These are phyloP conservation scores for Neonectria coccinea DNA, from an alignment of 2,329 filamentous ascomycete genomes.

Conservation along the genomic window DNA sequence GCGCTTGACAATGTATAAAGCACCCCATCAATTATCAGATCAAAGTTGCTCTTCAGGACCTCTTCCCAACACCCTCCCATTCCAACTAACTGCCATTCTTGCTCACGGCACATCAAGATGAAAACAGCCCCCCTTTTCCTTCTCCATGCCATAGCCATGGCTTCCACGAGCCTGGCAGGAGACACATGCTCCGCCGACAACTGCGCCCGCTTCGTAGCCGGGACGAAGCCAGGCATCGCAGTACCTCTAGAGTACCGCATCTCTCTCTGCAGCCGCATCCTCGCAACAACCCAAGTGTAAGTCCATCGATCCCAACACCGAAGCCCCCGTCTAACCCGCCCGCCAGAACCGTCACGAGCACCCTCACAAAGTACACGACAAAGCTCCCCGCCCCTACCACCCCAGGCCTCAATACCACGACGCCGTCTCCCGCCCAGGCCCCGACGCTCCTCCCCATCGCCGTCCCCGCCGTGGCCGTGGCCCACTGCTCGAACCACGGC, in stretches of 20 bases:
- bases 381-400: not conserved
- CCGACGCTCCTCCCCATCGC: slow-evolving; percentile 16
- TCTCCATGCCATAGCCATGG: slow-evolving; percentile 9
- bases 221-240: slow-evolving; percentile 23
- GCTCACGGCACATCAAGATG: slow-evolving; percentile 12
- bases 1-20: slow-evolving; percentile 20
- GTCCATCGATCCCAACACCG: slow-evolving; percentile 13
- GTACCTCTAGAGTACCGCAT: slow-evolving; percentile 30
- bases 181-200: slow-evolving; percentile 30
- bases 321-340: slow-evolving; percentile 14
- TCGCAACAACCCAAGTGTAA: slow-evolving; percentile 33
- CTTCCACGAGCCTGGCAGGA: slow-evolving; percentile 8
- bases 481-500: slow-evolving; percentile 20
- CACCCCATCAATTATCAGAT: not conserved
- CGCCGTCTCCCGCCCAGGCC: not conserved
- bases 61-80: not conserved
- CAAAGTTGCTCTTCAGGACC: not conserved
- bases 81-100: not conserved
- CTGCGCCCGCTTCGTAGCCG: slow-evolving; percentile 37
- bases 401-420: slow-evolving; percentile 1
- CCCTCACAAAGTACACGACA: slow-evolving; percentile 29
- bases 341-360: slow-evolving; percentile 29
- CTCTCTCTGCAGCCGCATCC: slow-evolving; percentile 29
- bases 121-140: slow-evolving; percentile 7
- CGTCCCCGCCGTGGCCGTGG: slow-evolving; percentile 26